Conservation (phyloP, 2,329 filamentous ascomycete species). For the Peltaster fructicola region DNA sequence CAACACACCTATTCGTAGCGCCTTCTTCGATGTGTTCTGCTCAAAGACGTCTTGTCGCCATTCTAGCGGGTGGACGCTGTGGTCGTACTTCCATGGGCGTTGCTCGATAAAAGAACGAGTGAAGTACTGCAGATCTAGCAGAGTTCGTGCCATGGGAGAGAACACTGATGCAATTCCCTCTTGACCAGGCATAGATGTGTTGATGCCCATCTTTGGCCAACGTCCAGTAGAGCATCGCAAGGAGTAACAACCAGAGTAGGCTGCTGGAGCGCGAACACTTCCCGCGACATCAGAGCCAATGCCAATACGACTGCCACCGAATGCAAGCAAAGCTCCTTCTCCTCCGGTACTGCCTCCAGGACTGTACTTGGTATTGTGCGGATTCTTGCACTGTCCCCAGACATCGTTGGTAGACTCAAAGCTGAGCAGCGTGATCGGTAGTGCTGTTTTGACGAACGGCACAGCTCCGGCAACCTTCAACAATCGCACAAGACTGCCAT, state of each 20-base stretch:
- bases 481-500: constrained; percentile 57
- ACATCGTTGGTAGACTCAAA: constrained; percentile 68
- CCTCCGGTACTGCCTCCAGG: constrained; percentile 80
- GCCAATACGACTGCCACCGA: constrained; percentile 67
- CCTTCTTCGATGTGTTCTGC: constrained; percentile 40
- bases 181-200: constrained; percentile 81
- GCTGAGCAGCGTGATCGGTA: constrained; percentile 70
- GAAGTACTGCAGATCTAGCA: constrained; percentile 73
- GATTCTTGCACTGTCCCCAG: constrained; percentile 41
- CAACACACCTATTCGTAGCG: constrained; percentile 57
- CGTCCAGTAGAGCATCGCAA: constrained; percentile 74
- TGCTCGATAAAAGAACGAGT: constrained; percentile 59
- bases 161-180: constrained; percentile 81
- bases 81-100: constrained; percentile 79
- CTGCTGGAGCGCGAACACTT: constrained; percentile 69
- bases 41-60: constrained; percentile 53
- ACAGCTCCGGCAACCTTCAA: constrained; percentile 76
- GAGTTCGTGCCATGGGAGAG: constrained; percentile 77
- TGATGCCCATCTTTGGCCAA: constrained; percentile 72
- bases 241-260: constrained; percentile 79
- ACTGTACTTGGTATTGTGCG: constrained; percentile 32
- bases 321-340: constrained; percentile 65
- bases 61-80: constrained; percentile 65
- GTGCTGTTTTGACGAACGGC: constrained; percentile 82
- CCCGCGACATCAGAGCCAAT: constrained; percentile 85